These are phyloP conservation scores for Linanthus parryae DNA, from an alignment of 148 eudicot genomes.

Conservation along the genomic window DNA sequence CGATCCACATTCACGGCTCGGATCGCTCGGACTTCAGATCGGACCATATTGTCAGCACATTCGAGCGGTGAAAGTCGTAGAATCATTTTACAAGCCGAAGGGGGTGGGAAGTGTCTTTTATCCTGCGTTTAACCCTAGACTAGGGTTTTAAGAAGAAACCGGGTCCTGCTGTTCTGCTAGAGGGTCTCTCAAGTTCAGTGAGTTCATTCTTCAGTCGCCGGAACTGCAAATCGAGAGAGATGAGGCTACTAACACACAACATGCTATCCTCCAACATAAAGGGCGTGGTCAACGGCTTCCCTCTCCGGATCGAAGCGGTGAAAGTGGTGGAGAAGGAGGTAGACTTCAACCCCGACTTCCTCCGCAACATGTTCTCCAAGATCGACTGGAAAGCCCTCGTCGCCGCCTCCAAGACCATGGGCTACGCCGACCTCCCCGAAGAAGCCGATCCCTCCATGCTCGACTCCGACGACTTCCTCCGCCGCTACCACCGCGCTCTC, in stretches of 20 bases:
- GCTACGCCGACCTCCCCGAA: constrained; percentile 40
- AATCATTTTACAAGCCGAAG: too few species aligned
- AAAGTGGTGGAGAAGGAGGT: constrained; percentile 59
- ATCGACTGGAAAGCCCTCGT: constrained; percentile 74
- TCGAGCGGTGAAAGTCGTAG: too few species aligned
- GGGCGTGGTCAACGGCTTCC: constrained; percentile 79
- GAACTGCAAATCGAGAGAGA: too few species aligned
- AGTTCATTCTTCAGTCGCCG: too few species aligned
- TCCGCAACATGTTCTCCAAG: constrained; percentile 70
- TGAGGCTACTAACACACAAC: constrained; percentile 94
- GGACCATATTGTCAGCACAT: too few species aligned
- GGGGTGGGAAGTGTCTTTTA: too few species aligned
- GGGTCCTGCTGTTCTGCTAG: too few species aligned
- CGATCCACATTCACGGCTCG: too few species aligned
- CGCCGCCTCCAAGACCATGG: constrained; percentile 65
- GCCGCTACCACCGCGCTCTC: constrained; percentile 68
- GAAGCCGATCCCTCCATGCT: constrained; percentile 21
- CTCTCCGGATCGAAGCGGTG: constrained; percentile 55
- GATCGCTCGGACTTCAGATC: too few species aligned
- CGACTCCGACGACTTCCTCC: constrained; percentile 39
- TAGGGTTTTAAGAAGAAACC: too few species aligned
- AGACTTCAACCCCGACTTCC: constrained; percentile 66
- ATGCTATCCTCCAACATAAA: constrained; percentile 91
- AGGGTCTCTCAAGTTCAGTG: too few species aligned
- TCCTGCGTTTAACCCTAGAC: too few species aligned